phyloP scores from a whole-genome alignment of 257 asterid genomes.

The Scutellaria galericulata region DNA sequence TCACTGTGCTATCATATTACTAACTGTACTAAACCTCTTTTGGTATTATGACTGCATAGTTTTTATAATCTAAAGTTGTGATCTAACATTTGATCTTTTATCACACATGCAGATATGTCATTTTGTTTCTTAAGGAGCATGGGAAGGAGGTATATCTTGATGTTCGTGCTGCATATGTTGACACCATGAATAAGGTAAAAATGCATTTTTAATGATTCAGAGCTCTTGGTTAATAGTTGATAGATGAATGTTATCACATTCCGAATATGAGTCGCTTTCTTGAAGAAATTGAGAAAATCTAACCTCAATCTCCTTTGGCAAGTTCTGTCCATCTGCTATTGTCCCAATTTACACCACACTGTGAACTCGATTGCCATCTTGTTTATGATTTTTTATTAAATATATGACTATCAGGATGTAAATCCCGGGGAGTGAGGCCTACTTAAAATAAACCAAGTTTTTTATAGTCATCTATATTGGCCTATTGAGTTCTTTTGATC shows the following conservation, averaged over 20 bases:
- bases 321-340: constrained; percentile 22
- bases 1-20: constrained; percentile 9
- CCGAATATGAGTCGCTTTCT: constrained; percentile 10
- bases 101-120: constrained; percentile 66
- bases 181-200: constrained; percentile 97
- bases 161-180: constrained; percentile 93
- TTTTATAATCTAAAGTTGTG: constrained; percentile 1
- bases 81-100: constrained; percentile 23
- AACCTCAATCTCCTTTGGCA: background rate
- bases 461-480: too few relatives aligned
- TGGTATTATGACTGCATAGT: constrained; percentile 27
- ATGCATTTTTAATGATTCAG: constrained; percentile 25
- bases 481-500: too few relatives aligned
- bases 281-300: constrained; percentile 22
- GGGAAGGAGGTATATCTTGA: constrained; percentile 90
- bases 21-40: constrained; percentile 1
- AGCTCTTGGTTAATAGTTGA: constrained; percentile 25
- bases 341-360: constrained; percentile 1
- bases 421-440: background rate
- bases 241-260: constrained; percentile 32
- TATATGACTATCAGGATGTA: constrained; percentile 6
- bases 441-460: background rate
- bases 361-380: constrained; percentile 31
- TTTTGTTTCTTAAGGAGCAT: constrained; percentile 88
- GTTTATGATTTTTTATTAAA: constrained; percentile 22